These are phyloP conservation scores for Phytophthora melonis DNA, from an alignment of 352 stramenopile genomes.

Conservation along the genomic window DNA sequence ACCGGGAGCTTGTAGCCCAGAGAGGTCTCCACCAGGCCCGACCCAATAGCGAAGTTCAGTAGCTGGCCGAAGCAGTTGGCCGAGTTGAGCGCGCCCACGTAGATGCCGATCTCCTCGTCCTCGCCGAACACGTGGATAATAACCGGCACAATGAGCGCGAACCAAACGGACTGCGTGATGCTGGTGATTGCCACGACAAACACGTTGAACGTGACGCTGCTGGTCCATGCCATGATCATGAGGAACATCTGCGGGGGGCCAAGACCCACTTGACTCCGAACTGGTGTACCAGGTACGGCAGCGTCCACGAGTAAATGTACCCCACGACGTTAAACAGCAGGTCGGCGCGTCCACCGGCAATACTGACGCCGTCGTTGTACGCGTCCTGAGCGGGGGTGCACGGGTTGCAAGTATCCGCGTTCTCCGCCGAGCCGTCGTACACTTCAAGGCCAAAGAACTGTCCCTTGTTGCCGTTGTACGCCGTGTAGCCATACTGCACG, in stretches of 20 bases:
- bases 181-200: slow-evolving; percentile 52
- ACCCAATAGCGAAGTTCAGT: slow-evolving; percentile 68
- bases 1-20: slow-evolving; percentile 71
- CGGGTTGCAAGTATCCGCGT: slow-evolving; percentile 48
- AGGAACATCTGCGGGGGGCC: slow-evolving; percentile 58
- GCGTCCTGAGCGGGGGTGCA: slow-evolving; percentile 45
- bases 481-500: slow-evolving; percentile 58
- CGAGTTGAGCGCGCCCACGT: slow-evolving; percentile 77
- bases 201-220: slow-evolving; percentile 47
- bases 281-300: slow-evolving; percentile 55
- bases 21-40: slow-evolving; percentile 61
- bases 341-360: slow-evolving; percentile 52
- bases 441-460: slow-evolving; percentile 70
- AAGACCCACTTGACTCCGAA: slow-evolving; percentile 58
- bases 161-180: slow-evolving; percentile 60
- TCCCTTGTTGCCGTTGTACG: slow-evolving; percentile 70
- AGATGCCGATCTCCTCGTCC: slow-evolving; percentile 61
- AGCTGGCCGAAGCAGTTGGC: slow-evolving; percentile 73
- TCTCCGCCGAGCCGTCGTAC: slow-evolving; percentile 42
- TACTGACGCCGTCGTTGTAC: slow-evolving; percentile 62
- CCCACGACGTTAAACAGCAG: slow-evolving; percentile 56
- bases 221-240: slow-evolving; percentile 60
- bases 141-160: slow-evolving; percentile 63
- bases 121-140: slow-evolving; percentile 69
- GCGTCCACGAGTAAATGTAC: slow-evolving; percentile 52